Evolutionary conservation across 2,329 filamentous ascomycete genomes (phyloP).

Genomic region (Stemphylium beticola): DNA sequence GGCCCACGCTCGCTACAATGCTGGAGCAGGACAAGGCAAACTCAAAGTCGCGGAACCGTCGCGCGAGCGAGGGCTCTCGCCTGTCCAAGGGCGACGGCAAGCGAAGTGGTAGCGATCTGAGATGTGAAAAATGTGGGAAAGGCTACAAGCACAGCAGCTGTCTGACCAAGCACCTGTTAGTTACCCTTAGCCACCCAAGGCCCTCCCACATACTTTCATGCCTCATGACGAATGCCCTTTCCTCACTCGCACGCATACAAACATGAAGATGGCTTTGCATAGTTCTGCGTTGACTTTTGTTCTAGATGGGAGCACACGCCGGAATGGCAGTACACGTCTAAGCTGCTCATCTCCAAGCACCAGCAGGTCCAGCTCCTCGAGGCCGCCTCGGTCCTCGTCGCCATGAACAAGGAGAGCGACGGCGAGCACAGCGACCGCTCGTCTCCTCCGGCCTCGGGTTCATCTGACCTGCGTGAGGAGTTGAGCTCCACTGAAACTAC

Average conservation of each 20-base stretch:
- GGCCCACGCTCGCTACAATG: conserved; percentile 62
- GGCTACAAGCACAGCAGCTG: conserved; percentile 99
- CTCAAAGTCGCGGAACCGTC: conserved; percentile 62
- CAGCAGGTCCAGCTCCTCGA: conserved; percentile 98
- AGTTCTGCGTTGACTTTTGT: conserved; percentile 42
- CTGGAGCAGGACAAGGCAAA: conserved; percentile 55
- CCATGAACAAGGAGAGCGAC: conserved; percentile 75
- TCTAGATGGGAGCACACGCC: conserved; percentile 98
- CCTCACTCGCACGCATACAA: conserved; percentile 21
- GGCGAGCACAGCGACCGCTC: conserved; percentile 77
- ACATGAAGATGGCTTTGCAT: conserved; percentile 17
- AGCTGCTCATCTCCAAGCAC: conserved; percentile 98
- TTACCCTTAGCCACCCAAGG: conserved; percentile 62
- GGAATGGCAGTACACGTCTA: conserved; percentile 96
- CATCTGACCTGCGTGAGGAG: conserved; percentile 75
- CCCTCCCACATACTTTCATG: conserved; percentile 53
- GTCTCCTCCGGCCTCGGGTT: conserved; percentile 81
- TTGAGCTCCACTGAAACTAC: conserved; percentile 91
- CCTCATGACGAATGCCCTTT: conserved; percentile 49
- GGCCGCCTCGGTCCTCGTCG: conserved; percentile 92
- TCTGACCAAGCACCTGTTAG: conserved; percentile 99
- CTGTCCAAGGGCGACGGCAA: conserved; percentile 78
- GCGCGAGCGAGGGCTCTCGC: conserved; percentile 85
- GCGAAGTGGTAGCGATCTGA: conserved; percentile 84
- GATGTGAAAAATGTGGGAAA: conserved; percentile 98